Evolutionary conservation across 2,329 filamentous ascomycete species (phyloP), one percentile per base, ranked within the genome.

Genomic region (Colletotrichum gloeosporioides): DNA sequence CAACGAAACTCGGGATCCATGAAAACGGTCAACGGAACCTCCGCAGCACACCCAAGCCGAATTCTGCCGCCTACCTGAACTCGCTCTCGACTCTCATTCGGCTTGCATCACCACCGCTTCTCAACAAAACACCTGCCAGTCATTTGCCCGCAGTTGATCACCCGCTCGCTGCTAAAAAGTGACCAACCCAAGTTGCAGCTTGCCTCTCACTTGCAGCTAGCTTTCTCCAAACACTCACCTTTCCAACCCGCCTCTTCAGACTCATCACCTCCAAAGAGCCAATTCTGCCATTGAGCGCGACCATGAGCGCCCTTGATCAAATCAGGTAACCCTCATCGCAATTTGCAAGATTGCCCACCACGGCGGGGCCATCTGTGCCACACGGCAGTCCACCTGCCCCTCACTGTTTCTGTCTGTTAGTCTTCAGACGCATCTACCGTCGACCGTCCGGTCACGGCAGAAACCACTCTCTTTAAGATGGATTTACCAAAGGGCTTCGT

Each of bases 401-500:
- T 59, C 57, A 73, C 57, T 29, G 59, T 61, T 34, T 73, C 49
- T 49, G 53, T n/a, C 10, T 65, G 55, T 34, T 25, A 57, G 34
- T 69, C 36, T 55, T 55, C 61, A 44, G 71, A 65, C 67, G 71
- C 67, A 69, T 71, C 65, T 75, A 66, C 71, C 67, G 75, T 63
- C 55, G 75, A 34, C 75, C 75, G 32, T 63, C 66, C 39, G 75
- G 75, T 75, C 75, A 61, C 65, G 67, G 71, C 71, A 75, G 71
- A 22, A 53, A 76, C 49, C 49, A 61, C 57, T 75, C 27, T 69
- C 44, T 64, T 75, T 75, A 67, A 57, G 67, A 78, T 78, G 77
- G 77, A 78, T 73, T 67, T 78, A 36, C 77, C 77, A 63, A 78
- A 78, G 59, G 77, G 77, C 70, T 62, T 78, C 22, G 77, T 78